Evolutionary conservation across 345 rosid species (phyloP).

Genomic region (Kandelia obovata): DNA sequence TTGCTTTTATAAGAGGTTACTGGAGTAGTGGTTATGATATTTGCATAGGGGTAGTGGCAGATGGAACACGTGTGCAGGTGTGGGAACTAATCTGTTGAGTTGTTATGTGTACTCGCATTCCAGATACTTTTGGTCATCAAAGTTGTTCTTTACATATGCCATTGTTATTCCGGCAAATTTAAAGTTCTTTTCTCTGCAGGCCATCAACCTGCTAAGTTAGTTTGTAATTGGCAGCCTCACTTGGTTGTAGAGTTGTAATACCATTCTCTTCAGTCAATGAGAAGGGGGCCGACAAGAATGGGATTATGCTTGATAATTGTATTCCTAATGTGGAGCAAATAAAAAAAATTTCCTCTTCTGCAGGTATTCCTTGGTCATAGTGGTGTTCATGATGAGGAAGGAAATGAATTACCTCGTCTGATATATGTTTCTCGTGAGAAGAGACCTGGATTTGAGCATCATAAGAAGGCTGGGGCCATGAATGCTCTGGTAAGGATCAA

Average conservation of each 20-base stretch:
- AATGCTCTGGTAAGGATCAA: conserved; percentile 62
- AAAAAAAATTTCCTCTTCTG: conserved; percentile 14
- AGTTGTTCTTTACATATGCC: not conserved
- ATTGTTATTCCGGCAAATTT: not conserved
- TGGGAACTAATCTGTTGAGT: not conserved
- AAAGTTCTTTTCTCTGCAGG: not conserved
- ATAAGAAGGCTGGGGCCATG: conserved; percentile 99
- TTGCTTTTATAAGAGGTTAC: no score
- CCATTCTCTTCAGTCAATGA: no score
- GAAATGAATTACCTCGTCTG: conserved; percentile 78
- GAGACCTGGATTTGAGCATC: conserved; percentile 98
- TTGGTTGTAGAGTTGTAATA: no score
- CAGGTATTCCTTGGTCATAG: conserved; percentile 91
- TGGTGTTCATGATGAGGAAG: conserved; percentile 73
- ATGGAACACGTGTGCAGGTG: not conserved
- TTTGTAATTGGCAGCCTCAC: no score
- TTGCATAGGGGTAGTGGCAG: no score
- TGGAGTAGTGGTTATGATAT: no score
- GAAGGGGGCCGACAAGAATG: not conserved
- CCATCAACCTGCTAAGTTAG: no score
- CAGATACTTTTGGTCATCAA: not conserved
- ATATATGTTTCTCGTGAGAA: conserved; percentile 99
- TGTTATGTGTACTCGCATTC: not conserved
- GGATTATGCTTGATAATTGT: not conserved
- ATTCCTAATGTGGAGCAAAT: not conserved